A percentile compares a stretch with the other conserved stretches of the same genome.
These are phyloP conservation scores for Hypoxylon sp. DNA, from an alignment of 2,329 filamentous ascomycete genomes.

Conservation along the genomic window DNA sequence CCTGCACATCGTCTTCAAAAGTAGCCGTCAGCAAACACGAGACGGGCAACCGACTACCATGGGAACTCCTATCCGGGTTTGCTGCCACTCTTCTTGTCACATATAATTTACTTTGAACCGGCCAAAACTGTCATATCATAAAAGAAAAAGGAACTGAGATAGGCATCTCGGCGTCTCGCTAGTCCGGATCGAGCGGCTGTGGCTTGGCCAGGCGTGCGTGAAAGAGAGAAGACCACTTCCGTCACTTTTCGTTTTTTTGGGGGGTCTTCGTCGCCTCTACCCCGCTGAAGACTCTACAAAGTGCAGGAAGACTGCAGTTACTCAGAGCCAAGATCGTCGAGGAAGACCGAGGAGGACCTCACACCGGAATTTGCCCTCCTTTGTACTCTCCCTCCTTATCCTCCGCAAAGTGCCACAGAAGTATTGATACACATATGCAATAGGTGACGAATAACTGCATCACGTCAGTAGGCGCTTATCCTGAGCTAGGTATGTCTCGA, in stretches of 20 bases:
- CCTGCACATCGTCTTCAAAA: slow-evolving; percentile 17
- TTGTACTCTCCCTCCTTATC: slow-evolving; percentile 18
- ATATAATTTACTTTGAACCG: slow-evolving; percentile 11
- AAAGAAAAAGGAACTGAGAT: slow-evolving; percentile 11
- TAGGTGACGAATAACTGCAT: slow-evolving; percentile 47
- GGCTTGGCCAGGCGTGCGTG: slow-evolving; percentile 24
- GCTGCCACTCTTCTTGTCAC: slow-evolving; percentile 23
- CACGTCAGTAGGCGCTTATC: slow-evolving; percentile 39
- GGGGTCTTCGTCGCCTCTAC: slow-evolving; percentile 34
- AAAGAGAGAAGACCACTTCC: slow-evolving; percentile 30
- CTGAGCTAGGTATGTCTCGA: slow-evolving; percentile 38
- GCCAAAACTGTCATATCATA: slow-evolving; percentile 14
- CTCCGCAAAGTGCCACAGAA: slow-evolving; percentile 35
- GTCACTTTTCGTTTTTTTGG: slow-evolving; percentile 35
- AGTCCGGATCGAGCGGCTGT: slow-evolving; percentile 37
- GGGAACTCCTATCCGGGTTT: slow-evolving; percentile 25
- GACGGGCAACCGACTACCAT: slow-evolving; percentile 8
- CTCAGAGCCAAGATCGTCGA: slow-evolving; percentile 25
- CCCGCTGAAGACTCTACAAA: slow-evolving; percentile 35
- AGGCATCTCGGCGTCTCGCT: slow-evolving; percentile 22
- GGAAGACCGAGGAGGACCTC: slow-evolving; percentile 23
- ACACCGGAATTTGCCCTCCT: slow-evolving; percentile 13
- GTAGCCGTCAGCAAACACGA: slow-evolving; percentile 34
- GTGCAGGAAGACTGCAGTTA: slow-evolving; percentile 17
- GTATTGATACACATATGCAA: slow-evolving; percentile 45